Percentiles rank a stretch among this genome's conserved stretches.
Conservation (phyloP, 768 basidiomycete species). For the Mycena venus region DNA sequence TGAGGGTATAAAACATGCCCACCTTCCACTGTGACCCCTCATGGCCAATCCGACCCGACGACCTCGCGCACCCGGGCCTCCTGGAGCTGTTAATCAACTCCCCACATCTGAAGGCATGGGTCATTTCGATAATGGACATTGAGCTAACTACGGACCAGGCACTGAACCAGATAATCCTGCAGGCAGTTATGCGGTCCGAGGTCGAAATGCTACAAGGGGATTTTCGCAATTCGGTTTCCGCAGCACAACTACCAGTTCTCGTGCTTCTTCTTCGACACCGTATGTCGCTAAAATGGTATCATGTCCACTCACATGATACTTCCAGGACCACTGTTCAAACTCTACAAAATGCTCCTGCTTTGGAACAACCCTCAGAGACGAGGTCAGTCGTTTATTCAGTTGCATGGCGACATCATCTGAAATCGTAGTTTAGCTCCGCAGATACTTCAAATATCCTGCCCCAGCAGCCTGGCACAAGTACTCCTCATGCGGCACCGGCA, state of each 20-base stretch:
- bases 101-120: background rate
- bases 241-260: background rate
- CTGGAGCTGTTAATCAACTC: background rate
- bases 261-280: background rate
- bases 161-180: background rate
- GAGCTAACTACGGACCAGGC: background rate
- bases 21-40: background rate
- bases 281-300: background rate
- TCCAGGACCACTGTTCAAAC: background rate
- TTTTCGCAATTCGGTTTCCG: background rate
- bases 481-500: background rate
- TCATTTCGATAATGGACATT: background rate
- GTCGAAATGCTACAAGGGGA: background rate
- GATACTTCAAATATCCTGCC: no score
- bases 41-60: background rate
- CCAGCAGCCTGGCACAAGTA: background rate
- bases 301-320: background rate
- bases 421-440: no score
- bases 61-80: background rate
- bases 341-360: background rate
- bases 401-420: no score
- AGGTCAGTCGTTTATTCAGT: no score
- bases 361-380: background rate
- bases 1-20: background rate
- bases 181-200: background rate